phyloP scores from a whole-genome alignment of 176 grass and related monocot species.

The Puya raimondii region DNA sequence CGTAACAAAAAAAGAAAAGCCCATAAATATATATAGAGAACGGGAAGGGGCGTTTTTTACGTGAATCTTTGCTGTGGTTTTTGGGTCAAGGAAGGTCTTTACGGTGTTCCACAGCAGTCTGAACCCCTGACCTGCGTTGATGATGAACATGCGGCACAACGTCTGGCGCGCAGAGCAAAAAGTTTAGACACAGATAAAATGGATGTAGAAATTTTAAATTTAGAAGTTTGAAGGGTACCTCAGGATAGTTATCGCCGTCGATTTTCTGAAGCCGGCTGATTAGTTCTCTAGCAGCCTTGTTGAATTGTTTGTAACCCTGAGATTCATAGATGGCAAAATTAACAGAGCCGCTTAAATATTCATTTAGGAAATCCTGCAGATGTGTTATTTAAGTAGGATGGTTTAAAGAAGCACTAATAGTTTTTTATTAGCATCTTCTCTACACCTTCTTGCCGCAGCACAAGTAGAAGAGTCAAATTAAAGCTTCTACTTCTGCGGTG shows the following conservation, averaged over 20 bases:
- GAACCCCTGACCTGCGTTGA: slow-evolving; percentile 95
- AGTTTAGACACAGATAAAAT: neutral
- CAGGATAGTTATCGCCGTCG: slow-evolving; percentile 90
- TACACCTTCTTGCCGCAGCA: no score
- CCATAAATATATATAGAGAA: slow-evolving; percentile 15
- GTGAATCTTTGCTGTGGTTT: slow-evolving; percentile 95
- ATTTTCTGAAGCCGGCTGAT: slow-evolving; percentile 88
- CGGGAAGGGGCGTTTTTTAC: slow-evolving; percentile 13
- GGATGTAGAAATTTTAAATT: neutral
- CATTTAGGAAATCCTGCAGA: neutral
- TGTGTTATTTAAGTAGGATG: no score
- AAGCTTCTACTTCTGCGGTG: no score
- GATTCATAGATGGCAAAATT: neutral
- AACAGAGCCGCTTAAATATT: neutral
- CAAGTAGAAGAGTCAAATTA: no score
- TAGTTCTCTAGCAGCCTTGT: slow-evolving; percentile 83
- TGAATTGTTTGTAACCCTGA: slow-evolving; percentile 93
- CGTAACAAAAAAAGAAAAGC: slow-evolving; percentile 4
- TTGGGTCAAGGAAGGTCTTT: slow-evolving; percentile 94
- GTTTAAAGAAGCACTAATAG: no score
- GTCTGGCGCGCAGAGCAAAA: slow-evolving; percentile 37
- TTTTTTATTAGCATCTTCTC: no score
- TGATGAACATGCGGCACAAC: slow-evolving; percentile 93
- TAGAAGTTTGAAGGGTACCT: slow-evolving; percentile 37
- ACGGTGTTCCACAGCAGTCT: slow-evolving; percentile 86